Evolutionary conservation across 495 filamentous ascomycete species (phyloP), one percentile per base, ranked within the genome.

Genomic region (Hyaloscypha bicolor): DNA sequence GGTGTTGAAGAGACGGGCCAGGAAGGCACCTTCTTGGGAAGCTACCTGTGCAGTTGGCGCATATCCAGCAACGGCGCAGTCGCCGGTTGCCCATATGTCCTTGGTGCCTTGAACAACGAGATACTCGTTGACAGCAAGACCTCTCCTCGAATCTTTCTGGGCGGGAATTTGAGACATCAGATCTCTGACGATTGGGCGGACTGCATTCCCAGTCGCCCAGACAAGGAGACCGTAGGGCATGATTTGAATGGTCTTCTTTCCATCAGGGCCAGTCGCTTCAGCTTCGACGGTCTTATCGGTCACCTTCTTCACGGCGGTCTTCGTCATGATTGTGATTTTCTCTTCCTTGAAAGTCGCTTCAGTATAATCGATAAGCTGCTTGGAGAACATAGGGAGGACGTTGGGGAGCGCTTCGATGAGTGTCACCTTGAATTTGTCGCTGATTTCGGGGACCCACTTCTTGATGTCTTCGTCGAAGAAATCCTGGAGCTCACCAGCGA

Each of bases 281-380:
- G 93, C 95, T 80, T 97, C 91, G 74, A 99, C 96, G 76, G 88
- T 89, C 82, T 92, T 97, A 74, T 96, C 92, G 30, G 92, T 96
- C 62, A 99, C 95, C 67, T 91, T 92, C 83, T 97, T 98, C 75
- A 99, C 95, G 90, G 96, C 94, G 58, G 95, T 99, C 87, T 99
- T 99, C 67, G 95, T 96, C 77, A 88, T 90, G 81, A 99, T 94
- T 65, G 90, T 87, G 75, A 99, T 99, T 72, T 91, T 92, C 81
- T 98, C 94, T 83, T 98, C 96, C 80, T 96, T 95, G 86, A 99
- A 97, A 63, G 94, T 96, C 77, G 92, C 93, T 81, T 98, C 96
- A 70, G 96, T 98, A 83, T 98, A 99, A 76, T 99, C 94, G 78
- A 98, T 98, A 70, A 99, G 84, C 77, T 97, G 92, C 85, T 98